Evolutionary conservation across 164 flowering plant species (phyloP).

Genomic region (Buxus sempervirens): DNA sequence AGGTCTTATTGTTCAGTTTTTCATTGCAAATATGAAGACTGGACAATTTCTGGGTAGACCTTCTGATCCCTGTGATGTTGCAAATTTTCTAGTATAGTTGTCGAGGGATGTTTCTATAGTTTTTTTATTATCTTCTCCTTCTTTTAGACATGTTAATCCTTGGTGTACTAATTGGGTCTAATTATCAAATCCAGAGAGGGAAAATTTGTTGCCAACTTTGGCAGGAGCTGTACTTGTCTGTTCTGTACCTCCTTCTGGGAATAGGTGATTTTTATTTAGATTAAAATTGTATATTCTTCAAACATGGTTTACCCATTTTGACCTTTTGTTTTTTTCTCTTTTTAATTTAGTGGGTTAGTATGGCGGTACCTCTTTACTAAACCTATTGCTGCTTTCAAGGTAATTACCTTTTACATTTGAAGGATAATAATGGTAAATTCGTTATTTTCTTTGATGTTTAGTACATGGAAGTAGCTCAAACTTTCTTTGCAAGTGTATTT

Average conservation of each 20-base stretch:
- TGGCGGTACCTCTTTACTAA: constrained; percentile 84
- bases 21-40: constrained; percentile 45
- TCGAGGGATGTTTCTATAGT: no score
- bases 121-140: no score
- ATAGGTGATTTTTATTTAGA: constrained; percentile 48
- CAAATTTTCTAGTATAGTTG: not conserved
- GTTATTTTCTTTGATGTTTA: not conserved
- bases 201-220: constrained; percentile 39
- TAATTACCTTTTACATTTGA: constrained; percentile 16
- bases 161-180: not conserved
- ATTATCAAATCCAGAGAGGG: constrained; percentile 27
- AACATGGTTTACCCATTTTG: constrained; percentile 6
- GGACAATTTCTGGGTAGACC: constrained; percentile 27
- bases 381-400: constrained; percentile 92
- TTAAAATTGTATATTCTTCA: not conserved
- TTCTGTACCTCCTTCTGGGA: constrained; percentile 94
- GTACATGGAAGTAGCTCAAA: not conserved
- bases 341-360: constrained; percentile 62
- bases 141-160: not conserved
- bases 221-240: constrained; percentile 78
- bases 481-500: not conserved
- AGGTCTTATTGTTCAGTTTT: constrained; percentile 79
- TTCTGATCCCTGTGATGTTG: constrained; percentile 1
- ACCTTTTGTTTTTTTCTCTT: constrained; percentile 7
- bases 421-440: not conserved